Percentiles rank a stretch among this genome's conserved stretches.
phyloP scores from a whole-genome alignment of 345 rosid species.

The Eucalyptus curtisii region DNA sequence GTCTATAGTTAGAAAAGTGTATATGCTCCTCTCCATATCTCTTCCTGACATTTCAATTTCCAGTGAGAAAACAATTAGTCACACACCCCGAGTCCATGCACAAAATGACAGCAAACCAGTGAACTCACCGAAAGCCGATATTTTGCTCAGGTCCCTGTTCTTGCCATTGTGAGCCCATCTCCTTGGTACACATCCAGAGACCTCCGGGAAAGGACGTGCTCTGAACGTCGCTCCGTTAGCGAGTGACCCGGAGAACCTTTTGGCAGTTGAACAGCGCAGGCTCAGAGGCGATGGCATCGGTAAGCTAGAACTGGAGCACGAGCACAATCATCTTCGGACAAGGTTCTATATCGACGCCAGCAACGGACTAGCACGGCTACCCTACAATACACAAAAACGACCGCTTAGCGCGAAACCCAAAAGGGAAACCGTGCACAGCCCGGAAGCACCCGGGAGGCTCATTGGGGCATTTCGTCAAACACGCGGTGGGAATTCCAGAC shows the following conservation, averaged over 20 bases:
- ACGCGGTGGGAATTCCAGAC: not conserved
- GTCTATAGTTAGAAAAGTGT: constrained; percentile 56
- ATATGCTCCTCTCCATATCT: constrained; percentile 67
- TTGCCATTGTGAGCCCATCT: not conserved
- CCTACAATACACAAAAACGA: not conserved
- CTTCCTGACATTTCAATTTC: constrained; percentile 8
- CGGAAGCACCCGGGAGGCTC: not conserved
- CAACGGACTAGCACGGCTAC: not conserved
- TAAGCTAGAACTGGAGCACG: not conserved
- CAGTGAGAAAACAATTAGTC: not conserved
- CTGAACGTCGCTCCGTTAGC: not conserved
- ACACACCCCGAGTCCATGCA: not conserved
- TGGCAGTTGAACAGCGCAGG: not conserved
- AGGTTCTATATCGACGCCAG: not conserved
- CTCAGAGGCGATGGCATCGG: not conserved
- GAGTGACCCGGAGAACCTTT: not conserved
- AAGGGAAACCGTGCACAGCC: not conserved
- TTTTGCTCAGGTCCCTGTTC: not conserved
- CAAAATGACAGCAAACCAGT: not conserved
- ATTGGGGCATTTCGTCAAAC: not conserved
- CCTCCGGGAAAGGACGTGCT: not conserved
- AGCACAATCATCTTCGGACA: not conserved
- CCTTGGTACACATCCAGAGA: not conserved
- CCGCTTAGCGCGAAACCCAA: not conserved
- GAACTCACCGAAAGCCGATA: not conserved